These are phyloP conservation scores for Auricularia auricula-judae DNA, from an alignment of 768 basidiomycete species.

Conservation along the genomic window DNA sequence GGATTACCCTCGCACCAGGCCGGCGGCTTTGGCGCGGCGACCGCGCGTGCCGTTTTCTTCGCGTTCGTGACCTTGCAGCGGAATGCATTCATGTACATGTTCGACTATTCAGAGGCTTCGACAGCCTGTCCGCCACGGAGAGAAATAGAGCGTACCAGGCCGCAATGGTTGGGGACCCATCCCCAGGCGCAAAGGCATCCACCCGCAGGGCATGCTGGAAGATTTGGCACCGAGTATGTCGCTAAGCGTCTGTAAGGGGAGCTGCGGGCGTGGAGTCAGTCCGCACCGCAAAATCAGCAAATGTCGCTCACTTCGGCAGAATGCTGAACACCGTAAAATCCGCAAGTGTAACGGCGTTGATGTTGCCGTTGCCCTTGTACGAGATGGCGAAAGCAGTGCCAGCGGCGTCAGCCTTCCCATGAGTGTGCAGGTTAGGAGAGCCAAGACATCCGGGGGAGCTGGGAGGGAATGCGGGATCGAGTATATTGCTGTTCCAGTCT, in stretches of 20 bases:
- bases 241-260: slow-evolving; percentile 6
- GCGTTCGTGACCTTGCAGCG: slow-evolving; percentile 6
- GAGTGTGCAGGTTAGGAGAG: not conserved
- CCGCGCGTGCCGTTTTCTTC: not conserved
- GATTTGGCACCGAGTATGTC: slow-evolving; percentile 2
- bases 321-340: slow-evolving; percentile 4
- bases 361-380: slow-evolving; percentile 4
- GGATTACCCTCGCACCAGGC: slow-evolving; percentile 7
- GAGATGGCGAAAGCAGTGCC: slow-evolving; percentile 5
- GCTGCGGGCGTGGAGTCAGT: not conserved
- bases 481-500: not conserved
- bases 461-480: not conserved
- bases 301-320: not conserved
- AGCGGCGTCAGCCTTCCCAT: not conserved
- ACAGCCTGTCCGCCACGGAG: slow-evolving; percentile 2
- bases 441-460: not conserved
- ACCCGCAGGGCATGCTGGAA: slow-evolving; percentile 4
- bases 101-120: not conserved
- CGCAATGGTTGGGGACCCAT: slow-evolving; percentile 2
- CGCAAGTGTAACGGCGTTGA: not conserved
- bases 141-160: not conserved
- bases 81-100: slow-evolving; percentile 7
- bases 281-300: not conserved
- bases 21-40: slow-evolving; percentile 3
- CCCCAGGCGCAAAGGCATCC: slow-evolving; percentile 6